phyloP scores from a whole-genome alignment of 495 filamentous ascomycete species.

The Evernia prunastri region DNA sequence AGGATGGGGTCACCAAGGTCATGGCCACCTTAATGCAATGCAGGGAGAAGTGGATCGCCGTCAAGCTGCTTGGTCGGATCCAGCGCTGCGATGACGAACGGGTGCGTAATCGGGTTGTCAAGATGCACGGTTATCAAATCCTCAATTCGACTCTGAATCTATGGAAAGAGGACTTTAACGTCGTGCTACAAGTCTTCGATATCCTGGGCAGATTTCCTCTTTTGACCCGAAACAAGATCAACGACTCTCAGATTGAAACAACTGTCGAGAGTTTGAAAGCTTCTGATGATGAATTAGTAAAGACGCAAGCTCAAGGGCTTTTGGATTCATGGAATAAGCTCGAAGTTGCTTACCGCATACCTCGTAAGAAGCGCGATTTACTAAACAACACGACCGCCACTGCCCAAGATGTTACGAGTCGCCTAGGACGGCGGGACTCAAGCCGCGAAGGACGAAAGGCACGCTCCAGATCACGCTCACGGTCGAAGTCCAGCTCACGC shows the following conservation, averaged over 20 bases:
- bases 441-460: slow-evolving; percentile 55
- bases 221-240: slow-evolving; percentile 93
- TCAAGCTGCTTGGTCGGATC: slow-evolving; percentile 86
- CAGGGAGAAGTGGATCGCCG: slow-evolving; percentile 98
- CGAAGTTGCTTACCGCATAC: slow-evolving; percentile 91
- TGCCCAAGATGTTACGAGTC: slow-evolving; percentile 42
- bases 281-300: slow-evolving; percentile 68
- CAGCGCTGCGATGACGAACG: slow-evolving; percentile 85
- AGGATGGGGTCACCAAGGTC: slow-evolving; percentile 88
- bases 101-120: slow-evolving; percentile 80
- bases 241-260: slow-evolving; percentile 89
- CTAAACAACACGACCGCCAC: slow-evolving; percentile 38
- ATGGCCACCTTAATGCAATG: slow-evolving; percentile 99
- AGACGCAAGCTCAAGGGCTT: slow-evolving; percentile 59
- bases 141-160: slow-evolving; percentile 75
- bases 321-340: slow-evolving; percentile 83
- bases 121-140: slow-evolving; percentile 96
- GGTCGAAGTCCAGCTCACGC: slow-evolving; percentile 47
- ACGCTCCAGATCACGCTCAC: slow-evolving; percentile 38
- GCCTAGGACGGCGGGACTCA: slow-evolving; percentile 61
- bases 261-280: slow-evolving; percentile 64
- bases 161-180: slow-evolving; percentile 82
- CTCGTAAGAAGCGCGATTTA: slow-evolving; percentile 65
- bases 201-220: slow-evolving; percentile 85
- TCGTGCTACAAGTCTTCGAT: slow-evolving; percentile 81